Base-by-base conservation (phyloP, 805 yeast genomes). In the Ogataea chonburiensis region DNA sequence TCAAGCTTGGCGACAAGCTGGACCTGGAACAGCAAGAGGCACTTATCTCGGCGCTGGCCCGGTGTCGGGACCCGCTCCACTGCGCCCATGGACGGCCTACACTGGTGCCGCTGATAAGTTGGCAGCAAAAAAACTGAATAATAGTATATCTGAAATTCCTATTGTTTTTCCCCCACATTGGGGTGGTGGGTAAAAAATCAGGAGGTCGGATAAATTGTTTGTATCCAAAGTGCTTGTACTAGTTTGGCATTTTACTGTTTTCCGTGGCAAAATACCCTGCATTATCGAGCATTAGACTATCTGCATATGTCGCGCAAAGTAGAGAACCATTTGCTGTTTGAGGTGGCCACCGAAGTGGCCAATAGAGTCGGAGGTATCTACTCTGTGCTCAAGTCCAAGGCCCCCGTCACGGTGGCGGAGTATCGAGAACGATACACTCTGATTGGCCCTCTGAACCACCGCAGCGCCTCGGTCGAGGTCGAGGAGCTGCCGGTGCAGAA, bases 291-390 rank as follows among this genome's bases (percentile, higher is more conserved):
- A 19, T 22, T 35, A 35, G 34, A 35, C 17, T 19, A 7, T 11
- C 17, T 5, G 35, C 40, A 37, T 30, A 82, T 83, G 87, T 67
- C 83, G 19, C 77, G 98, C 65, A 96, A 87, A 68, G 80, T 91
- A 44, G 77, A 82, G 53, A 81, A 86, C 60, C 96, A 87, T 58
- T 69, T 89, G 37, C 73, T 93, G 32, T 88, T 91, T 56, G 98
- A 91, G 67, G 83, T 86, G 28, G 95, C 98, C 44, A 91, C 98
- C 2, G 98, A 91, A 61, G 97, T 91, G 34, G 98, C 98, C 53
- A 89, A 93, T 68, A 73, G 94, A 53, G 98, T 91, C 15, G 98
- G 98, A 33, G 98, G 98, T 23, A 91, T 91, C 60, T 91, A 91
- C 67, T 89, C 98, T 5, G 98, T 91, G 34, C 73, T 91, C 56